phyloP scores from a whole-genome alignment of 805 yeast genomes.

The Zygosaccharomyces bailii region DNA sequence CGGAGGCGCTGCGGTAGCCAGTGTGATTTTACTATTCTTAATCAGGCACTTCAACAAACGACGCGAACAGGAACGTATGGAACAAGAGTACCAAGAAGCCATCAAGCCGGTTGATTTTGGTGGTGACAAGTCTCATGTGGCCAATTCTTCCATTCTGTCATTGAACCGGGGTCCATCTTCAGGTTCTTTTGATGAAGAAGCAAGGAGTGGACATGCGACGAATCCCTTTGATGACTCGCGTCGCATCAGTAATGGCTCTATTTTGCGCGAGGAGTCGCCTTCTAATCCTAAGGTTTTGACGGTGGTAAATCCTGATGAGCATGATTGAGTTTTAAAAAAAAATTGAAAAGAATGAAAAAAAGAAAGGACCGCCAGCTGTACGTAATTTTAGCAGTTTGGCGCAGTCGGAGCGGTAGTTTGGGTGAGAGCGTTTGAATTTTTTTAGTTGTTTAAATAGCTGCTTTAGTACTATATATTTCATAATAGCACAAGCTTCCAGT shows the following conservation, averaged over 20 bases:
- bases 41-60: constrained; percentile 38
- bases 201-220: constrained; percentile 18
- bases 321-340: constrained; percentile 21
- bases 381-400: not conserved
- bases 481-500: not conserved
- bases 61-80: constrained; percentile 48
- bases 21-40: constrained; percentile 39
- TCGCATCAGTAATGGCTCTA: constrained; percentile 77
- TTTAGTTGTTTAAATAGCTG: not conserved
- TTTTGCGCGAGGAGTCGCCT: constrained; percentile 77
- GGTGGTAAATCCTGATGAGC: constrained; percentile 81
- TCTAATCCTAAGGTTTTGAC: constrained; percentile 63
- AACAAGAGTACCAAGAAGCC: constrained; percentile 56
- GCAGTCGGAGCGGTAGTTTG: not conserved
- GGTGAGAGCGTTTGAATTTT: not conserved
- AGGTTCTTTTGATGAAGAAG: constrained; percentile 14
- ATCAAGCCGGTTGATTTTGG: constrained; percentile 43
- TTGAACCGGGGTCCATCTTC: constrained; percentile 15
- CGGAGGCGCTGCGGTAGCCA: constrained; percentile 43
- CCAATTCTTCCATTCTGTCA: constrained; percentile 13
- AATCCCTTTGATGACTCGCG: constrained; percentile 79
- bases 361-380: not conserved
- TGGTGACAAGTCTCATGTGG: constrained; percentile 8
- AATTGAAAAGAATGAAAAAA: constrained; percentile 3
- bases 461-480: not conserved